These are phyloP conservation scores for Melaleuca alternifolia DNA, from an alignment of 345 rosid genomes.

Conservation along the genomic window DNA sequence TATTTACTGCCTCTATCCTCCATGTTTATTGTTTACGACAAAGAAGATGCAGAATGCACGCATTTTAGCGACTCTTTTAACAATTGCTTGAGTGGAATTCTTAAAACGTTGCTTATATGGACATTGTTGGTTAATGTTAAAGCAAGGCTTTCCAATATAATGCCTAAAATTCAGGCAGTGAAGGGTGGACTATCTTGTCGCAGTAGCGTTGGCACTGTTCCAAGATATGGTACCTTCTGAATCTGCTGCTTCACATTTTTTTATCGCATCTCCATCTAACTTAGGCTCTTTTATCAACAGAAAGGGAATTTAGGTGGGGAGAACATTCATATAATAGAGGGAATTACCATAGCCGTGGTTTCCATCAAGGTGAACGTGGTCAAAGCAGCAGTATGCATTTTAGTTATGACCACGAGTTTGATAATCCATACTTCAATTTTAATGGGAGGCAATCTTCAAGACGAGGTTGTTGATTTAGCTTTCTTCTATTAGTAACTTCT, in stretches of 20 bases:
- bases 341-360: constrained; percentile 22
- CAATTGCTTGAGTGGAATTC: background rate
- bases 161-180: constrained; percentile 61
- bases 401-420: constrained; percentile 9
- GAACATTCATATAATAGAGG: constrained; percentile 23
- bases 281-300: constrained; percentile 13
- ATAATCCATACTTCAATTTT: constrained; percentile 11
- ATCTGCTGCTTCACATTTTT: background rate
- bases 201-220: constrained; percentile 14
- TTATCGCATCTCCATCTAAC: background rate
- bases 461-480: constrained; percentile 7
- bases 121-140: constrained; percentile 28
- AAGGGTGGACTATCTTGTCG: constrained; percentile 52
- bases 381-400: constrained; percentile 23
- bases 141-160: constrained; percentile 63
- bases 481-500: background rate
- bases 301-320: constrained; percentile 28
- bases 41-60: background rate
- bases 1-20: background rate
- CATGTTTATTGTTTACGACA: background rate
- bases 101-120: background rate
- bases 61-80: background rate
- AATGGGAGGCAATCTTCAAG: constrained; percentile 25
- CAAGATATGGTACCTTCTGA: constrained; percentile 39
- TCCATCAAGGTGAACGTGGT: constrained; percentile 24